Evolutionary conservation across 2,329 filamentous ascomycete genomes (phyloP).

Genomic region (Aspergillus sergii): DNA sequence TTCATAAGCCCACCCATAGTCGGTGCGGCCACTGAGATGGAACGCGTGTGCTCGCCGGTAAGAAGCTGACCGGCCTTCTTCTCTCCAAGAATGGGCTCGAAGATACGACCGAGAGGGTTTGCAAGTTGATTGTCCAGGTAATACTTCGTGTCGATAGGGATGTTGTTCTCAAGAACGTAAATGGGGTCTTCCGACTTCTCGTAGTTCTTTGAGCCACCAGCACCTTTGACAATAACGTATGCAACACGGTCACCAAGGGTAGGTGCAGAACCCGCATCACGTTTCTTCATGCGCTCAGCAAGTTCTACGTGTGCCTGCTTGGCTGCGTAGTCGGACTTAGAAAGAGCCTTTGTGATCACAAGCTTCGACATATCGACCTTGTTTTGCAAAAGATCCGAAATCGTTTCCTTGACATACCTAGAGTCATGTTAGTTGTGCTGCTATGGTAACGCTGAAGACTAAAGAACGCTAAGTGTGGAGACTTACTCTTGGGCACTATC

Average conservation of each 20-base stretch:
- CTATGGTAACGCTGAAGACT: not conserved
- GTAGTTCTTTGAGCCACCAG: slow-evolving; percentile 88
- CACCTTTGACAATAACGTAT: slow-evolving; percentile 95
- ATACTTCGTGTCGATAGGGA: slow-evolving; percentile 97
- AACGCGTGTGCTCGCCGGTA: slow-evolving; percentile 91
- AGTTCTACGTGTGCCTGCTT: slow-evolving; percentile 97
- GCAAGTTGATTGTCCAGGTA: slow-evolving; percentile 98
- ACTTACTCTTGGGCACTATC: slow-evolving; percentile 90
- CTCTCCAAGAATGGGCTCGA: slow-evolving; percentile 95
- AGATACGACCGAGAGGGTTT: slow-evolving; percentile 91
- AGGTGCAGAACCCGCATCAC: slow-evolving; percentile 91
- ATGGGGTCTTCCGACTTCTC: slow-evolving; percentile 97
- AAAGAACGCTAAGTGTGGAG: not conserved
- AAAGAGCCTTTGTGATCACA: slow-evolving; percentile 95
- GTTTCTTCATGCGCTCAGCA: slow-evolving; percentile 94
- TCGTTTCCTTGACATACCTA: slow-evolving; percentile 95
- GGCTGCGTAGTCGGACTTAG: slow-evolving; percentile 83
- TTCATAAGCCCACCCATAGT: slow-evolving; percentile 95
- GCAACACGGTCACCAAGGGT: slow-evolving; percentile 93
- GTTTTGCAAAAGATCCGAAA: slow-evolving; percentile 93
- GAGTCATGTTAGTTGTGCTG: slow-evolving; percentile 36
- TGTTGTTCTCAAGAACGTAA: slow-evolving; percentile 94
- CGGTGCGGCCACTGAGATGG: slow-evolving; percentile 88
- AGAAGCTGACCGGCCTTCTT: slow-evolving; percentile 85
- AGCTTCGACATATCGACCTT: slow-evolving; percentile 99